Evolutionary conservation across 352 stramenopile genomes (phyloP).

Genomic region (Globisporangium nagaii): DNA sequence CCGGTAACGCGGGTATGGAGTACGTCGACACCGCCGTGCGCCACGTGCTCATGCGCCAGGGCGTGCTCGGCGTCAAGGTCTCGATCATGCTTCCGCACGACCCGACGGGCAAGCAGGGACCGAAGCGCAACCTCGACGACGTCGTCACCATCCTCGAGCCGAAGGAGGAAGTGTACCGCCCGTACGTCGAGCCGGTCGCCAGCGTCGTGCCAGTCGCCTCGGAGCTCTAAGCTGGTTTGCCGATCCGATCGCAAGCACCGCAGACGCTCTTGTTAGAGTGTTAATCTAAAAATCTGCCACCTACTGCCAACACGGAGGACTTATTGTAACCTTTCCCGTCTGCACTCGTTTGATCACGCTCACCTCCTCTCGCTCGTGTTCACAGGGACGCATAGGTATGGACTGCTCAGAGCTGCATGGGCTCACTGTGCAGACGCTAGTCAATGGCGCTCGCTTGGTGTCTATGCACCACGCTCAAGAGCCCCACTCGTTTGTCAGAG

Average conservation of each 20-base stretch:
- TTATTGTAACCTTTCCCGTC: constrained; percentile 4
- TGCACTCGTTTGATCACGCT: background rate
- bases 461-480: too few species aligned
- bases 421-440: too few species aligned
- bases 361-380: background rate
- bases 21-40: constrained; percentile 98
- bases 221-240: constrained; percentile 12
- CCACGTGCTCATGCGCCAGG: constrained; percentile 99
- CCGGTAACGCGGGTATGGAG: constrained; percentile 95
- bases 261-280: background rate
- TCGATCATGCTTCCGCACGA: constrained; percentile 99
- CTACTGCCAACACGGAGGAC: constrained; percentile 5
- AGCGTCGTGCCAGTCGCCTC: constrained; percentile 35
- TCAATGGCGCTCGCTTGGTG: too few species aligned
- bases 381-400: too few species aligned
- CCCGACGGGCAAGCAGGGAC: constrained; percentile 95
- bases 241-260: background rate
- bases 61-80: constrained; percentile 99
- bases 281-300: constrained; percentile 17
- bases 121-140: constrained; percentile 97
- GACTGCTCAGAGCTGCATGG: too few species aligned
- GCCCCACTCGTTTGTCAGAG: too few species aligned
- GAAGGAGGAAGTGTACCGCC: constrained; percentile 93
- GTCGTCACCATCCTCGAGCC: constrained; percentile 99
- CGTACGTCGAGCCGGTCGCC: constrained; percentile 72